Conservation (phyloP, 805 yeast species). For the Starmera quercuum region DNA sequence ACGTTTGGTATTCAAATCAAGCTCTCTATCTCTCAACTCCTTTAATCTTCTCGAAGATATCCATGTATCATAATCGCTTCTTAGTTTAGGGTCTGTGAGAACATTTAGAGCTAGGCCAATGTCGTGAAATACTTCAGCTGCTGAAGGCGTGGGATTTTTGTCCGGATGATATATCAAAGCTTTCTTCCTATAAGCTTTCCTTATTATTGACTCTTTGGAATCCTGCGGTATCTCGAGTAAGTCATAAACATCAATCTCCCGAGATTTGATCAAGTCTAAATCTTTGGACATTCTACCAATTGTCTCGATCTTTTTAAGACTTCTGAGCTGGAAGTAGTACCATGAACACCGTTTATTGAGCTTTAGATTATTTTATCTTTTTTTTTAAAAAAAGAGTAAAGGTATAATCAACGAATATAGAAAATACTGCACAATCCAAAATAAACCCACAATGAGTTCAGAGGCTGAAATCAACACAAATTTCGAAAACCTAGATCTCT, state of each 20-base stretch:
- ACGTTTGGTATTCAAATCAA: conserved; percentile 10
- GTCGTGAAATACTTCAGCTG: conserved; percentile 87
- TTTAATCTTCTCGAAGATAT: conserved; percentile 4
- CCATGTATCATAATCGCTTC: conserved; percentile 65
- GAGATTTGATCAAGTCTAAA: conserved; percentile 9
- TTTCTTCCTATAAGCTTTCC: conserved; percentile 72
- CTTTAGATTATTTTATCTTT: no score
- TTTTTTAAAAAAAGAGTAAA: no score
- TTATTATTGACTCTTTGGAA: conserved; percentile 58
- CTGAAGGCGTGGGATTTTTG: conserved; percentile 74
- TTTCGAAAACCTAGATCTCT: no score
- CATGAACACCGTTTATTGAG: no score
- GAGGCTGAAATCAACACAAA: no score
- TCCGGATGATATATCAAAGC: conserved; percentile 80
- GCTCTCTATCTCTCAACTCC: conserved; percentile 4
- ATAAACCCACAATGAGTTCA: no score
- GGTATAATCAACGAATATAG: no score
- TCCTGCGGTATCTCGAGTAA: conserved; percentile 53
- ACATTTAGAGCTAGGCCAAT: conserved; percentile 79
- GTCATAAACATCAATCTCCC: conserved; percentile 38
- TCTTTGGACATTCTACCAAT: conserved; percentile 9
- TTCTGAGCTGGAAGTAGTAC: no score
- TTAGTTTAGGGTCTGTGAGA: conserved; percentile 69
- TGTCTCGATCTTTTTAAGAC: no score
- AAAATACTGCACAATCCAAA: no score